These are phyloP conservation scores for Fusarium sublunatum DNA, from an alignment of 2,329 filamentous ascomycete species.

Conservation along the genomic window DNA sequence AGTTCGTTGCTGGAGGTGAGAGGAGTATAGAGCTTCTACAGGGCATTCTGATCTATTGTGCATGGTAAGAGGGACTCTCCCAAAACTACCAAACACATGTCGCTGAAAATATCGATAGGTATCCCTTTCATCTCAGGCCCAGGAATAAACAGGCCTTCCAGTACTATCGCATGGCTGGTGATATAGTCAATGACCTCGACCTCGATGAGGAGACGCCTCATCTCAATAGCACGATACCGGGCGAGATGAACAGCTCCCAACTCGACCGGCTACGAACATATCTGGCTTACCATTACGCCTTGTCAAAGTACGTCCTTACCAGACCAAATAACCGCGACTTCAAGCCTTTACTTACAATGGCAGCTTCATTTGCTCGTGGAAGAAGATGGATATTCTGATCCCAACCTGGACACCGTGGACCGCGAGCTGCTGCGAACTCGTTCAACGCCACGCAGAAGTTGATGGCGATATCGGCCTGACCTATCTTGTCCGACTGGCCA, in stretches of 20 bases:
- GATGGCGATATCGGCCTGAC: conserved; percentile 57
- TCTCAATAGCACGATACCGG: neutral
- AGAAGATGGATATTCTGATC: conserved; percentile 46
- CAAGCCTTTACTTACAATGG: conserved; percentile 23
- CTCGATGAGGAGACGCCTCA: conserved; percentile 55
- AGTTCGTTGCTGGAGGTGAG: conserved; percentile 68
- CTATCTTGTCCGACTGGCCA: conserved; percentile 57
- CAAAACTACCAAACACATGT: neutral
- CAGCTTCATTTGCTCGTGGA: conserved; percentile 57
- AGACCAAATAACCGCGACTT: neutral
- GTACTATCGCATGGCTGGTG: conserved; percentile 64
- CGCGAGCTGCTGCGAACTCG: conserved; percentile 56
- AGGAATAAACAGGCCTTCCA: conserved; percentile 62
- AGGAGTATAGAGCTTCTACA: conserved; percentile 67
- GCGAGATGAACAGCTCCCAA: conserved; percentile 37
- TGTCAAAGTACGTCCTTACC: conserved; percentile 53
- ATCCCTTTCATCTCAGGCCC: conserved; percentile 65
- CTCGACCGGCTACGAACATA: conserved; percentile 60
- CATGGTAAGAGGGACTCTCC: conserved; percentile 58
- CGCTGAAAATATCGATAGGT: conserved; percentile 52
- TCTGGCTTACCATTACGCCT: conserved; percentile 57
- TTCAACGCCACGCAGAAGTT: conserved; percentile 52
- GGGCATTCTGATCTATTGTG: conserved; percentile 67
- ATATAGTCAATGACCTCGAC: conserved; percentile 62
- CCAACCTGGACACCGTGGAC: conserved; percentile 57